Evolutionary conservation across 805 yeast genomes (phyloP).

Genomic region (Cyberlindnera petersonii): DNA sequence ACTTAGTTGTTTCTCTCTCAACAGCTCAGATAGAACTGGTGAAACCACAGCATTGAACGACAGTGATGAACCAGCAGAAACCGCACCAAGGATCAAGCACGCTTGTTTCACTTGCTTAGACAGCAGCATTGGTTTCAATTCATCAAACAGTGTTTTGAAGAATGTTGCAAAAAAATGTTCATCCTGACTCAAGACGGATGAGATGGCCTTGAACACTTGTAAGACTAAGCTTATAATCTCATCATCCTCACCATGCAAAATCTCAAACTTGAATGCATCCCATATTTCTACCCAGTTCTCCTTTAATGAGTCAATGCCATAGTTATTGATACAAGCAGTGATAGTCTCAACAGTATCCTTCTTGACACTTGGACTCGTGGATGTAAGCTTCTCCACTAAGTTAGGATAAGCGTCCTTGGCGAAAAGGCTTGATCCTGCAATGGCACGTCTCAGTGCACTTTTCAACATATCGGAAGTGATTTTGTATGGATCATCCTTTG

Average conservation of each 20-base stretch:
- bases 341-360: constrained; percentile 69
- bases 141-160: constrained; percentile 40
- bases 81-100: constrained; percentile 51
- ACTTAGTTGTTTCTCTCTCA: constrained; percentile 37
- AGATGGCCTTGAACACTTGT: constrained; percentile 41
- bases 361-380: constrained; percentile 70
- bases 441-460: constrained; percentile 51
- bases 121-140: constrained; percentile 49
- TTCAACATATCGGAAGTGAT: constrained; percentile 75
- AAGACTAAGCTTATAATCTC: constrained; percentile 42
- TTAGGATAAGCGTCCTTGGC: constrained; percentile 75
- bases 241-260: constrained; percentile 66
- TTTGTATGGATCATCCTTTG: constrained; percentile 82
- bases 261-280: constrained; percentile 85
- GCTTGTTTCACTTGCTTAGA: constrained; percentile 60
- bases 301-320: constrained; percentile 45
- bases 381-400: constrained; percentile 71
- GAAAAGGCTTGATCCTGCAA: constrained; percentile 57
- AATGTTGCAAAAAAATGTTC: constrained; percentile 36
- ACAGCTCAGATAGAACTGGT: constrained; percentile 41
- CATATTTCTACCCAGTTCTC: constrained; percentile 72
- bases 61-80: constrained; percentile 44
- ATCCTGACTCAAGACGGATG: constrained; percentile 31
- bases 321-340: constrained; percentile 48
- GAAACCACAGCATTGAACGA: constrained; percentile 48